These are phyloP conservation scores for Penicillium diatomitis DNA, from an alignment of 495 filamentous ascomycete genomes.

Conservation along the genomic window DNA sequence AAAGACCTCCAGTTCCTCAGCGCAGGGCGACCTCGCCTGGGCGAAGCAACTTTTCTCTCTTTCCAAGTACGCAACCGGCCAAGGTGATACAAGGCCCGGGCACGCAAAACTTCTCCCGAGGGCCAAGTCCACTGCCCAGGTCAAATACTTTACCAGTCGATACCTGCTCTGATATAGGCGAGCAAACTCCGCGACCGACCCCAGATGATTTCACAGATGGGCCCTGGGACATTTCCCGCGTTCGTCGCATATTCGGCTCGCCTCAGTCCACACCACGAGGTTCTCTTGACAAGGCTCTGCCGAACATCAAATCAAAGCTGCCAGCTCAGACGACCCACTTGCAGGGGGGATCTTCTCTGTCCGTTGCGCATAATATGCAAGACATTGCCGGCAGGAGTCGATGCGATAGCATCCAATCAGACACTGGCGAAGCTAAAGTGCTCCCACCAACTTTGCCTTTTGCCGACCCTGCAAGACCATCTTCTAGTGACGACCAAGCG, in stretches of 20 bases:
- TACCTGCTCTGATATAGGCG: constrained; percentile 4
- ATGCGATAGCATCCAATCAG: too few species aligned
- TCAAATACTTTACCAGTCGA: constrained; percentile 51
- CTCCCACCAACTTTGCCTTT: neutral
- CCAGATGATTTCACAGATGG: constrained; percentile 5
- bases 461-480: neutral
- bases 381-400: neutral
- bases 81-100: constrained; percentile 30
- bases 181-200: constrained; percentile 3
- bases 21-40: constrained; percentile 54
- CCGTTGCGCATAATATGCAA: neutral
- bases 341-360: constrained; percentile 1
- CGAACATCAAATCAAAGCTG: constrained; percentile 11
- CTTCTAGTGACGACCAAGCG: neutral
- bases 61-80: constrained; percentile 42
- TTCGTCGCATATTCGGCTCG: constrained; percentile 6
- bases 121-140: constrained; percentile 40
- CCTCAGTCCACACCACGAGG: constrained; percentile 10
- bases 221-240: constrained; percentile 7
- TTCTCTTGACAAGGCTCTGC: constrained; percentile 17
- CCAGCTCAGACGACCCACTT: neutral
- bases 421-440: too few species aligned
- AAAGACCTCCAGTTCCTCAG: constrained; percentile 18
- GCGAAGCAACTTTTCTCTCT: constrained; percentile 50
- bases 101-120: constrained; percentile 27